phyloP scores from a whole-genome alignment of 495 filamentous ascomycete species.

The Melanomma pulvis-pyrius region DNA sequence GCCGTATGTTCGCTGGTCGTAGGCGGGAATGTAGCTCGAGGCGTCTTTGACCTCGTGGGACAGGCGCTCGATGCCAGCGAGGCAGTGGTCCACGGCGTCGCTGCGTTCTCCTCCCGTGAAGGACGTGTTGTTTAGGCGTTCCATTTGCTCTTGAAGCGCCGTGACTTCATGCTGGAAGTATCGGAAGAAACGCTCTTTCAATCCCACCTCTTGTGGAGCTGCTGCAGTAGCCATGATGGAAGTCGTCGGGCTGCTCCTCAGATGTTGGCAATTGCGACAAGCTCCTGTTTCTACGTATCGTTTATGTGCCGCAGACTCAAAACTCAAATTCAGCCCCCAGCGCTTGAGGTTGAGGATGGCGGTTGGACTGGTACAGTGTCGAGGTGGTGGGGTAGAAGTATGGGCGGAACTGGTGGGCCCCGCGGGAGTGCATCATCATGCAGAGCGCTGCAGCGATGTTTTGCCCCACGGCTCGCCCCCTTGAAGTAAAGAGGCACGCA shows the following conservation, averaged over 20 bases:
- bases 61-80: slow-evolving; percentile 66
- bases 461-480: background rate
- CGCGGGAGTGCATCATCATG: background rate
- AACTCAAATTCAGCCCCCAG: background rate
- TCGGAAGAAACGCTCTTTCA: slow-evolving; percentile 77
- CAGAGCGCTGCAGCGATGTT: background rate
- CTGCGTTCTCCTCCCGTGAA: slow-evolving; percentile 60
- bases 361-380: background rate
- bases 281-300: too few species aligned
- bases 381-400: slow-evolving; percentile 3
- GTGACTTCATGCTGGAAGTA: slow-evolving; percentile 75
- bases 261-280: background rate
- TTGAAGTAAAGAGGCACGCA: background rate
- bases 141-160: slow-evolving; percentile 65
- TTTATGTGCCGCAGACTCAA: background rate
- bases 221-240: slow-evolving; percentile 10
- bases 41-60: slow-evolving; percentile 71
- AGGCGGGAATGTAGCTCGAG: slow-evolving; percentile 68
- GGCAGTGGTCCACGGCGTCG: slow-evolving; percentile 68
- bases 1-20: slow-evolving; percentile 75
- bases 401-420: background rate
- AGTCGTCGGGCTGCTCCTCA: background rate
- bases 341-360: background rate
- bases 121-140: slow-evolving; percentile 54
- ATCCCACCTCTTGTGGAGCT: slow-evolving; percentile 43